These are phyloP conservation scores for Solanum rostratum DNA, from an alignment of 257 asterid species.

Conservation along the genomic window DNA sequence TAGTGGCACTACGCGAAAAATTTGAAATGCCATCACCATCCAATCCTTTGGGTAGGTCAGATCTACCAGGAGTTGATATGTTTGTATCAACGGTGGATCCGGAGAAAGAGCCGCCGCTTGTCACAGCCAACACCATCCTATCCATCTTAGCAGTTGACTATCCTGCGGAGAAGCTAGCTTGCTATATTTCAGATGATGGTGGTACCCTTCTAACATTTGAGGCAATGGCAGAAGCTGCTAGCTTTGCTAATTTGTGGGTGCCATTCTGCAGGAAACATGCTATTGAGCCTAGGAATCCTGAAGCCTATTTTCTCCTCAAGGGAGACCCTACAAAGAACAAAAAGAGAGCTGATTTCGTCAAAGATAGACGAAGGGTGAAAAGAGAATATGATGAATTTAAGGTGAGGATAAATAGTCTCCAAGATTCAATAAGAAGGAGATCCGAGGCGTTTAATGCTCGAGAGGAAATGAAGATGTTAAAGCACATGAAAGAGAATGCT, in stretches of 20 bases:
- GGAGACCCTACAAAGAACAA: constrained; percentile 33
- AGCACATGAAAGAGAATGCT: constrained; percentile 27
- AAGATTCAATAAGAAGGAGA: constrained; percentile 26
- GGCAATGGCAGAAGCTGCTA: constrained; percentile 39
- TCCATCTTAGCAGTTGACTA: constrained; percentile 31
- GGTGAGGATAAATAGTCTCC: constrained; percentile 24
- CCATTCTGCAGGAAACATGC: constrained; percentile 32
- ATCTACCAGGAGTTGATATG: constrained; percentile 26
- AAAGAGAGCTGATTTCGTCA: constrained; percentile 27
- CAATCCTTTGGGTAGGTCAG: constrained; percentile 23
- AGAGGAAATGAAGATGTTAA: constrained; percentile 31
- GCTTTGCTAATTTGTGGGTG: constrained; percentile 35
- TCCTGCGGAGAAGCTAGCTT: constrained; percentile 29
- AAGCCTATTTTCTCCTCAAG: constrained; percentile 19
- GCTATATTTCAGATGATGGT: constrained; percentile 30
- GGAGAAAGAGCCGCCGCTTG: constrained; percentile 27
- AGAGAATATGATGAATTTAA: constrained; percentile 35
- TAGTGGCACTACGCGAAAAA: constrained; percentile 19
- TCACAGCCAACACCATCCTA: constrained; percentile 28
- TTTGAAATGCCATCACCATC: constrained; percentile 23
- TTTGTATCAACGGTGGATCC: constrained; percentile 37
- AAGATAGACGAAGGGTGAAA: constrained; percentile 24
- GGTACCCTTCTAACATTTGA: constrained; percentile 33
- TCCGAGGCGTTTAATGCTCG: constrained; percentile 31
- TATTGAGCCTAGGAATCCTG: constrained; percentile 36